Evolutionary conservation across 768 basidiomycete species (phyloP).

Genomic region (Coprinopsis cinerea): DNA sequence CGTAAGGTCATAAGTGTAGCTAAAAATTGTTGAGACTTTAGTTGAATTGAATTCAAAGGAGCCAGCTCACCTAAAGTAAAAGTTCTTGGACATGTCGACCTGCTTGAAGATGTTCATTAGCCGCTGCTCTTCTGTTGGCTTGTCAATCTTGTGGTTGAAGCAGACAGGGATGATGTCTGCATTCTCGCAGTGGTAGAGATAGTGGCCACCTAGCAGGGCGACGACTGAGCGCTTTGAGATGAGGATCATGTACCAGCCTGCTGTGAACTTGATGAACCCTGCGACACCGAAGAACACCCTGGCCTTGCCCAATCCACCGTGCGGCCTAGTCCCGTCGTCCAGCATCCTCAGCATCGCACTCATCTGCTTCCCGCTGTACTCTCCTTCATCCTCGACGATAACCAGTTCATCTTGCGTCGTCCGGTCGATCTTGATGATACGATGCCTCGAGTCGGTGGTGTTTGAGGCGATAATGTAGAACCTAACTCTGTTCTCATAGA

Average conservation of each 20-base stretch:
- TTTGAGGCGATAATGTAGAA: constrained; percentile 93
- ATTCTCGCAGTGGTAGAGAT: constrained; percentile 92
- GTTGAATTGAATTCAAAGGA: background rate
- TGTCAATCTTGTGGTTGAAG: constrained; percentile 78
- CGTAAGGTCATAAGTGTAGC: constrained; percentile 95
- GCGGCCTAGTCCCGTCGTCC: constrained; percentile 87
- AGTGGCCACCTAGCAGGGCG: constrained; percentile 91
- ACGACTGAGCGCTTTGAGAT: constrained; percentile 89
- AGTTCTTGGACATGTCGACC: constrained; percentile 98
- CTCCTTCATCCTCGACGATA: constrained; percentile 81
- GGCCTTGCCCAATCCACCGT: constrained; percentile 80
- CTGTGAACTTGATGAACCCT: constrained; percentile 93
- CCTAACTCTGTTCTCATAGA: constrained; percentile 88
- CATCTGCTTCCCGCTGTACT: constrained; percentile 89
- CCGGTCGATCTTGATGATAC: constrained; percentile 91
- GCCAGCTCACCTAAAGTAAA: constrained; percentile 80
- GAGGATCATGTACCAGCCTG: constrained; percentile 93
- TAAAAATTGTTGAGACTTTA: constrained; percentile 23
- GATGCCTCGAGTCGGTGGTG: constrained; percentile 79
- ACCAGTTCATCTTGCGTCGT: constrained; percentile 68
- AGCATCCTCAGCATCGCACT: constrained; percentile 89
- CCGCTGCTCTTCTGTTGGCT: constrained; percentile 83
- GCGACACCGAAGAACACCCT: constrained; percentile 74
- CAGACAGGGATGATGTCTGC: constrained; percentile 79
- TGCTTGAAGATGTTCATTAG: constrained; percentile 90